Evolutionary conservation across 345 rosid genomes (phyloP), one percentile per base, ranked within the genome.

Genomic region (Populus ilicifolia): DNA sequence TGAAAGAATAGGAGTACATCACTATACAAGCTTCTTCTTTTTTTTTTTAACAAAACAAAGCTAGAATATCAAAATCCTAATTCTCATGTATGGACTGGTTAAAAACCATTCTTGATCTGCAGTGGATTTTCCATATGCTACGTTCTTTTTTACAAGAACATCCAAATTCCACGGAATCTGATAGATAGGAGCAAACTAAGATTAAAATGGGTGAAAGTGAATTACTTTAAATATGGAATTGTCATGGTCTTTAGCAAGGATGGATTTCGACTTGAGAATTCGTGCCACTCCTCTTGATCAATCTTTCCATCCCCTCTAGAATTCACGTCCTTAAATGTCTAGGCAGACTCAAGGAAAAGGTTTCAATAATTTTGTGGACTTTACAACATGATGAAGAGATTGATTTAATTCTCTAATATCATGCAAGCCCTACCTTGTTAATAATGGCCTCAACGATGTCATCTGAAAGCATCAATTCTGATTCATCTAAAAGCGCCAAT

Each of bases 251-350:
- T 82, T n/a, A 89, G 86, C 48, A 86, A 21, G 10, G 84, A 79
- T 43, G 87, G 86, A 46, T 82, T 75, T 16, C 79, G 80, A 46
- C 70, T 35, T 27, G 77, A 84, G 27, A 79, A 78, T 44, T 80
- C 78, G 66, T 73, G 72, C 87, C 90, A 86, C 72, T 82, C 90
- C 72, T 85, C 79, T 1, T 35, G 50, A 70, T 89, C 88, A 50
- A 87, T 83, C 69, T 86, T 86, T 16, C 86, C 88, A 56, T 86
- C 90, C 67, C 81, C 50, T 67, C 82, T 86, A 20, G 56, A 64
- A 76, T 86, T 88, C 66, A 80, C 84, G 17, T 84, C 89, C 70
- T 86, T 67, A 59, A 89, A 84, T 77, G 89, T 85, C 89, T 89
- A 54, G 21, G 25, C 7, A 63, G 9, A 62, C n/a, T 25, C 25